Percentiles rank a stretch among this genome's conserved stretches.
These are phyloP conservation scores for Spathaspora arborariae DNA, from an alignment of 805 yeast species.

Conservation along the genomic window DNA sequence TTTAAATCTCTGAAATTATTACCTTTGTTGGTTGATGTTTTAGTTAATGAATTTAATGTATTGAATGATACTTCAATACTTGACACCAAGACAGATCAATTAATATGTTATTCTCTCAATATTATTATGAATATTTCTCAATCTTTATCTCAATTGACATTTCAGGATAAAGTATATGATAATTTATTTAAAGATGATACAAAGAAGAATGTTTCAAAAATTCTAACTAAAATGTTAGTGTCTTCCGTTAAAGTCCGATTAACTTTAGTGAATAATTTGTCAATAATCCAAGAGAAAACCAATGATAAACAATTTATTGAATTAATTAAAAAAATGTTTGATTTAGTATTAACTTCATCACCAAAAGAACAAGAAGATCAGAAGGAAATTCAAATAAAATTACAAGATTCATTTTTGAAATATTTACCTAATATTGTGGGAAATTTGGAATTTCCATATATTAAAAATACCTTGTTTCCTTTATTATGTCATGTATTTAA, in stretches of 20 bases:
- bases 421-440: constrained; percentile 39
- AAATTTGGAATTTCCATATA: constrained; percentile 59
- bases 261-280: constrained; percentile 41
- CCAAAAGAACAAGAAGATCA: constrained; percentile 23
- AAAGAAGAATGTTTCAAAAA: constrained; percentile 16
- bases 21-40: constrained; percentile 57
- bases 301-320: constrained; percentile 49
- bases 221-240: constrained; percentile 23
- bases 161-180: constrained; percentile 66
- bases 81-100: constrained; percentile 17
- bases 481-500: constrained; percentile 68
- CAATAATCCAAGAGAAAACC: constrained; percentile 45
- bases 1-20: constrained; percentile 66
- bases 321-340: constrained; percentile 42
- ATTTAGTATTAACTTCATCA: constrained; percentile 26
- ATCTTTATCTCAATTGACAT: constrained; percentile 69
- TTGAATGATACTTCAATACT: constrained; percentile 21
- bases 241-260: constrained; percentile 31
- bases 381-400: constrained; percentile 25
- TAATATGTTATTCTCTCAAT: constrained; percentile 46
- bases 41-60: constrained; percentile 37
- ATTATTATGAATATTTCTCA: constrained; percentile 62
- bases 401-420: constrained; percentile 53
- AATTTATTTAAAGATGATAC: constrained; percentile 25
- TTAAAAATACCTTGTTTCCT: constrained; percentile 77